These are phyloP conservation scores for Jimgerdemannia flammicorona DNA, from an alignment of 192 early-diverging fungal species.

Conservation along the genomic window DNA sequence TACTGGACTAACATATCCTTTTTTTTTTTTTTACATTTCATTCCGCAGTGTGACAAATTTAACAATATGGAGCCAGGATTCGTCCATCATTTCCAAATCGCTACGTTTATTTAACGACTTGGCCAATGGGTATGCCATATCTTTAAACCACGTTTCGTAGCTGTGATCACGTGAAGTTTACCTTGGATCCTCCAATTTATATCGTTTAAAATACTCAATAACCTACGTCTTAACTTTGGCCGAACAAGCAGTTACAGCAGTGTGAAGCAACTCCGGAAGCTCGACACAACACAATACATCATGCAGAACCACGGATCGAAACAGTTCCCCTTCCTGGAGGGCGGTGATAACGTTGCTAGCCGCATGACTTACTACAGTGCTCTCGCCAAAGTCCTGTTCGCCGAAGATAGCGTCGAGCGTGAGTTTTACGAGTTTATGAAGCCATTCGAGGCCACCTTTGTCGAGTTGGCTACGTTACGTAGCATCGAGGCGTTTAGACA, in stretches of 20 bases:
- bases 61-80: constrained; percentile 51
- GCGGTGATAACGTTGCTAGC: constrained; percentile 52
- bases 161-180: too few relatives aligned
- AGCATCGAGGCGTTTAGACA: constrained; percentile 54
- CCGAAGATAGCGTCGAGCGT: constrained; percentile 53
- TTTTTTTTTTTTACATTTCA: constrained; percentile 30
- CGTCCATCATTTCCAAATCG: constrained; percentile 56
- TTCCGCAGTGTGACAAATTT: constrained; percentile 55
- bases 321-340: constrained; percentile 67
- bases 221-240: constrained; percentile 1
- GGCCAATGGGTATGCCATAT: constrained; percentile 37
- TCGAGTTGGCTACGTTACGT: constrained; percentile 45
- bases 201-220: too few relatives aligned
- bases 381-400: constrained; percentile 72
- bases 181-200: too few relatives aligned
- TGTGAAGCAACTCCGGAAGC: constrained; percentile 71
- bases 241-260: constrained; percentile 55
- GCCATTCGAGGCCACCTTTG: constrained; percentile 57
- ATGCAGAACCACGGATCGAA: constrained; percentile 70
- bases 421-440: constrained; percentile 72
- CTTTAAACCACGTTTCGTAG: too few relatives aligned
- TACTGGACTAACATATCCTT: too few relatives aligned
- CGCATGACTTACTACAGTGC: constrained; percentile 76
- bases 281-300: constrained; percentile 65
- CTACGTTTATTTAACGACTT: constrained; percentile 77